Evolutionary conservation across 176 grass and related monocot species (phyloP).

Genomic region (Lolium perenne): DNA sequence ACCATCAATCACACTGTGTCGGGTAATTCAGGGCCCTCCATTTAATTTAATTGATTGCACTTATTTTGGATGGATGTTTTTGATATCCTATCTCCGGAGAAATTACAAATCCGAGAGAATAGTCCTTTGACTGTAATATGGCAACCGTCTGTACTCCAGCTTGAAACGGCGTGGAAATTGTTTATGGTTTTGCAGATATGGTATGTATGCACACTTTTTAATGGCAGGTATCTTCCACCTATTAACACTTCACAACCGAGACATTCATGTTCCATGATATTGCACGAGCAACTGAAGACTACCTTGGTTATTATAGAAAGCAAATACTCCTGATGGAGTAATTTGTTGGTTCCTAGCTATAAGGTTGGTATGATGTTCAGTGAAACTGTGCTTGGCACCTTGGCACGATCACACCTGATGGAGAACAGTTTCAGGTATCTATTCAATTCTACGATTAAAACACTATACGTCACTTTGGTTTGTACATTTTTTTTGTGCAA

Average conservation of each 20-base stretch:
- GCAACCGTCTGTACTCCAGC: not conserved
- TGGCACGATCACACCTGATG: not conserved
- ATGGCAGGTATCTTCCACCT: not conserved
- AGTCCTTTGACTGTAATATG: not conserved
- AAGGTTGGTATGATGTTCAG: not conserved
- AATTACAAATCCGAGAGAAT: not conserved
- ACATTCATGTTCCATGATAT: not conserved
- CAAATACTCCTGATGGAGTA: no score
- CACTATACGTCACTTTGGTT: no score
- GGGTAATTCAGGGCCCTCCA: no score
- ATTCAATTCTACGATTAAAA: no score
- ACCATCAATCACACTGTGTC: no score
- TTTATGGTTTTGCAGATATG: not conserved
- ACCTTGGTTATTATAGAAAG: not conserved
- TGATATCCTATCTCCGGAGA: not conserved
- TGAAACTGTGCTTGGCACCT: not conserved
- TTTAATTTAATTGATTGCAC: no score
- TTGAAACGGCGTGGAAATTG: not conserved
- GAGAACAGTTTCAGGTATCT: not conserved
- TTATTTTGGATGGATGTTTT: not conserved
- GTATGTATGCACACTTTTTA: not conserved
- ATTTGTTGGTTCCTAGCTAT: not conserved
- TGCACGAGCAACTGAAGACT: not conserved
- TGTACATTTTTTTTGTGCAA: no score
- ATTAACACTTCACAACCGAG: not conserved